Evolutionary conservation across 2,329 filamentous ascomycete species (phyloP).

Genomic region (Orbilia ellipsospora): DNA sequence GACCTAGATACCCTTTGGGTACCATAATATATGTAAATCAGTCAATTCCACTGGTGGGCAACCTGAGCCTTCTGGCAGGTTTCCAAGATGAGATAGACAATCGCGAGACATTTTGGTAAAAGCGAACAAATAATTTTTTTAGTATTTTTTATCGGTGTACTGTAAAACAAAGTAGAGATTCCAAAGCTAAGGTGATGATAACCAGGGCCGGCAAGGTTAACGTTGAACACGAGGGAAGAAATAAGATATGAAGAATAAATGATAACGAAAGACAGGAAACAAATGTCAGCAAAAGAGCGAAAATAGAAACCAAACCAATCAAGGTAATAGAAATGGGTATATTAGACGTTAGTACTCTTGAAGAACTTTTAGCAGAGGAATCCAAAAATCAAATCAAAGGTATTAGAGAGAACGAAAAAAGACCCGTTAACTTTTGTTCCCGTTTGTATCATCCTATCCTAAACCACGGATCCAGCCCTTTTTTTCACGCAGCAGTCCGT

Average conservation of each 20-base stretch:
- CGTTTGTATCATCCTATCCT: conserved; percentile 47
- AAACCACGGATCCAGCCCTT: conserved; percentile 46
- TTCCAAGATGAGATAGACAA: not conserved
- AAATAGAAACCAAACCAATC: not conserved
- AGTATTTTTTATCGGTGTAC: conserved; percentile 25
- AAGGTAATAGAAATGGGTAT: conserved; percentile 44
- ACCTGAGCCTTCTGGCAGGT: not conserved
- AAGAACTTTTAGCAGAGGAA: conserved; percentile 44
- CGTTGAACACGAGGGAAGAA: conserved; percentile 19
- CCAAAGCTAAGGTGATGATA: conserved; percentile 42
- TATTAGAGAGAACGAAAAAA: conserved; percentile 39
- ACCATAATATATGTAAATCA: not conserved
- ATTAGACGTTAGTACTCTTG: conserved; percentile 56
- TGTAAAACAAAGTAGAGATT: conserved; percentile 46
- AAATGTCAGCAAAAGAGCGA: conserved; percentile 12
- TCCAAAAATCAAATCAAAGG: conserved; percentile 5
- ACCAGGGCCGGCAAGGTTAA: conserved; percentile 52
- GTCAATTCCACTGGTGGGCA: not conserved
- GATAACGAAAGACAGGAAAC: conserved; percentile 24
- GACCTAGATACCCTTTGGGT: not conserved
- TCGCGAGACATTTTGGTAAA: conserved; percentile 6
- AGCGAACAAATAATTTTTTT: conserved; percentile 44
- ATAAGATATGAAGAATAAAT: not conserved
- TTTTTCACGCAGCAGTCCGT: conserved; percentile 35
- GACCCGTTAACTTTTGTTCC: conserved; percentile 55